A percentile compares a stretch with the other conserved stretches of the same genome.
Evolutionary conservation across 192 early-diverging fungal genomes (phyloP).

Genomic region (Backusella psychrophila): DNA sequence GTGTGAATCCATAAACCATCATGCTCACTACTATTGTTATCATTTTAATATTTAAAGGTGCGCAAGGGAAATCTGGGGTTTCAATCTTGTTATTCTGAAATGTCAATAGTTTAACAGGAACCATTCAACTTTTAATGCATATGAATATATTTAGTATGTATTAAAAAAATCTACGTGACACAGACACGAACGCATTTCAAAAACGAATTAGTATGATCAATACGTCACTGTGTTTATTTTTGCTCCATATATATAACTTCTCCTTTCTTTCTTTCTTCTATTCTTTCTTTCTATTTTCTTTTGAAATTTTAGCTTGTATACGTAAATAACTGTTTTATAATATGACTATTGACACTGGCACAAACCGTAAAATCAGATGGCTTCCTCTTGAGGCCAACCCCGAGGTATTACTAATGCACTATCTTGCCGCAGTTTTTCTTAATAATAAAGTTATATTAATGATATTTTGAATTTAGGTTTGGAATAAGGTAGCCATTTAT

Average conservation of each 20-base stretch:
- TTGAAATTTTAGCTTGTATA: not conserved
- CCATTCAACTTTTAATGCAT: not conserved
- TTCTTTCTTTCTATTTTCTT: not conserved
- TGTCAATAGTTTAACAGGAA: not conserved
- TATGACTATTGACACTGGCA: not conserved
- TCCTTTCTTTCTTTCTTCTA: not conserved
- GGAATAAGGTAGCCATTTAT: conserved; percentile 52
- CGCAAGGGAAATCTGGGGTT: not conserved
- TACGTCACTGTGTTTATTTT: not conserved
- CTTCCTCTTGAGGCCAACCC: conserved; percentile 89
- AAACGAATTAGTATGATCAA: not conserved
- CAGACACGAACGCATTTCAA: not conserved
- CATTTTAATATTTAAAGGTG: not conserved
- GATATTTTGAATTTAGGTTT: conserved; percentile 40
- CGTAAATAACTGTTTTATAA: not conserved
- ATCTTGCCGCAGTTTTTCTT: not conserved
- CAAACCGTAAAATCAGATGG: conserved; percentile 56
- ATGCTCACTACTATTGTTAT: not conserved
- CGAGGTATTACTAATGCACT: conserved; percentile 49
- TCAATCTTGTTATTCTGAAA: not conserved
- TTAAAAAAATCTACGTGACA: not conserved
- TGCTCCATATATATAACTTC: not conserved
- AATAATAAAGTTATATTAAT: not conserved
- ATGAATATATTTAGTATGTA: not conserved
- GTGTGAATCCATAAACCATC: too few relatives aligned